Percentiles rank a stretch among this genome's conserved stretches.
Evolutionary conservation across 192 early-diverging fungal species (phyloP).

Genomic region (Coemansia sp.): DNA sequence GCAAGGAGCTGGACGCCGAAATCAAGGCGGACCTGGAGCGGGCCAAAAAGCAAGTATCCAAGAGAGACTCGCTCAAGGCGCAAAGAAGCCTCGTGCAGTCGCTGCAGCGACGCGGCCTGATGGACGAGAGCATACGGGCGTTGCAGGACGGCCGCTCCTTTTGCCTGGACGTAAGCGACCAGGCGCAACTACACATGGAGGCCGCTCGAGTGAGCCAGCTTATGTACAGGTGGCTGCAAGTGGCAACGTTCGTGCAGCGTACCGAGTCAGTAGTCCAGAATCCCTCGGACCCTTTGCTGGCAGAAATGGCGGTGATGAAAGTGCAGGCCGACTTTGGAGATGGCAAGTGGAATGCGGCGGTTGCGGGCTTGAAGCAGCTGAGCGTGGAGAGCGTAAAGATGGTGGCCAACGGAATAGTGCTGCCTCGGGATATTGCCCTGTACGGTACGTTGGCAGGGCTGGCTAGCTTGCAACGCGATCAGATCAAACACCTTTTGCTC

Average conservation of each 20-base stretch:
- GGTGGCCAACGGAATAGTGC: slow-evolving; percentile 10
- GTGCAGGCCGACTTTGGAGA: slow-evolving; percentile 34
- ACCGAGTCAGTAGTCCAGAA: slow-evolving; percentile 11
- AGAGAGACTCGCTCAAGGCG: slow-evolving; percentile 19
- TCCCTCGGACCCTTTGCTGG: slow-evolving; percentile 7
- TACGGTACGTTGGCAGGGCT: slow-evolving; percentile 45
- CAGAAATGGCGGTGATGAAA: slow-evolving; percentile 22
- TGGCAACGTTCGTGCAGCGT: slow-evolving; percentile 25
- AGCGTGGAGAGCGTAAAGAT: slow-evolving; percentile 3
- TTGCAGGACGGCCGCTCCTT: slow-evolving; percentile 30
- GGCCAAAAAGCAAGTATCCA: slow-evolving; percentile 19
- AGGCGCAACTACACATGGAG: slow-evolving; percentile 22
- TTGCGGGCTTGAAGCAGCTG: slow-evolving; percentile 7
- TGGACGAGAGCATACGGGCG: slow-evolving; percentile 22
- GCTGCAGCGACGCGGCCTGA: slow-evolving; percentile 13
- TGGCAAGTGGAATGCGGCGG: slow-evolving; percentile 24
- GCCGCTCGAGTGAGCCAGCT: slow-evolving; percentile 20
- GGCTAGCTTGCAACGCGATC: slow-evolving; percentile 23
- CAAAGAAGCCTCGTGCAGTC: slow-evolving; percentile 14
- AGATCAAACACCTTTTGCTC: slow-evolving; percentile 21
- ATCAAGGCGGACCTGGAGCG: slow-evolving; percentile 12
- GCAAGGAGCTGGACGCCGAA: slow-evolving; percentile 13
- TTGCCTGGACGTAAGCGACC: slow-evolving; percentile 20
- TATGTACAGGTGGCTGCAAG: slow-evolving; percentile 36
- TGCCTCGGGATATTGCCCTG: slow-evolving; percentile 36